phyloP scores from a whole-genome alignment of 2,329 filamentous ascomycete genomes.

The Grosmannia huntii region DNA sequence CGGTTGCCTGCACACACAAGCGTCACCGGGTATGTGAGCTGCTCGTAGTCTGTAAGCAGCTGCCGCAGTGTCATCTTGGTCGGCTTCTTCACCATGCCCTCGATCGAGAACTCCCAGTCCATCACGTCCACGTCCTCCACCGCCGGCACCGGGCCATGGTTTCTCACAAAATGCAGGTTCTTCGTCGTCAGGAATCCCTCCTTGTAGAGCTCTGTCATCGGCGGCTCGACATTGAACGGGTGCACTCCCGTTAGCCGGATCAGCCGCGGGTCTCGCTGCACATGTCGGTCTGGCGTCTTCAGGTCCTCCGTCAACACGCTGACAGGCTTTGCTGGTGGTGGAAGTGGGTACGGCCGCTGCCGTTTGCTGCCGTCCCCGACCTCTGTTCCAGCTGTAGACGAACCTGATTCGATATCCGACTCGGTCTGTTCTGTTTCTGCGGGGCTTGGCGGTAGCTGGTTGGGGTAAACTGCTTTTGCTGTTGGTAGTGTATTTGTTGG shows the following conservation, averaged over 20 bases:
- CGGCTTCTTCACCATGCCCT: slow-evolving; percentile 71
- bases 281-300: slow-evolving; percentile 41
- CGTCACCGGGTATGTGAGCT: slow-evolving; percentile 76
- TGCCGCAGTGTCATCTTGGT: slow-evolving; percentile 59
- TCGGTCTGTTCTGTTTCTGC: slow-evolving; percentile 3
- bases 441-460: slow-evolving; percentile 5
- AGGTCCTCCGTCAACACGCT: slow-evolving; percentile 61
- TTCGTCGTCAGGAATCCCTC: slow-evolving; percentile 76
- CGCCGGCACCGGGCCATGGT: slow-evolving; percentile 72
- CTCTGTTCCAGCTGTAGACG: neutral
- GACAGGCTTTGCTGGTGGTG: slow-evolving; percentile 49
- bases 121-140: slow-evolving; percentile 60
- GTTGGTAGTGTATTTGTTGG: neutral
- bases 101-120: slow-evolving; percentile 71
- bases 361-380: neutral
- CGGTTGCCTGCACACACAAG: slow-evolving; percentile 87
- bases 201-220: slow-evolving; percentile 64
- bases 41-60: slow-evolving; percentile 61
- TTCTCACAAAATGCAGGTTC: slow-evolving; percentile 82
- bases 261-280: slow-evolving; percentile 65
- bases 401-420: neutral
- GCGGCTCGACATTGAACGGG: slow-evolving; percentile 83
- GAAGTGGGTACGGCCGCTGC: slow-evolving; percentile 44
- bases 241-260: slow-evolving; percentile 81
- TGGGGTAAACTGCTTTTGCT: neutral